These are phyloP conservation scores for Phascolomyces articulosus DNA, from an alignment of 371 early-diverging fungal species.

Conservation along the genomic window DNA sequence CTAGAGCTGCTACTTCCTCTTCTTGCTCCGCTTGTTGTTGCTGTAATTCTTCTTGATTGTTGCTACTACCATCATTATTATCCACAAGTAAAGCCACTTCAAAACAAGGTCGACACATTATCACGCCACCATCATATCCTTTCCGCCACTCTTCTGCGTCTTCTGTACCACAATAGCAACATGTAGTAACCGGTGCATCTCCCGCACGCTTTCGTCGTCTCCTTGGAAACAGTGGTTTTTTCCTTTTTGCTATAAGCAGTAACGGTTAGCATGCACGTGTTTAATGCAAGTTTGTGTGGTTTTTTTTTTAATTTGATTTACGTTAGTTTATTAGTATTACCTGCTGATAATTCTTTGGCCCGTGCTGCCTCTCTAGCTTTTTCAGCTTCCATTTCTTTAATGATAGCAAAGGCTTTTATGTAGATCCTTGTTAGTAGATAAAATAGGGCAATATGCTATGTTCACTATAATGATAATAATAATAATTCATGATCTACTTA, in stretches of 20 bases:
- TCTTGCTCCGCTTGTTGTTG: conserved; percentile 7
- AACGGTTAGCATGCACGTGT: background rate
- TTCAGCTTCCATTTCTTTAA: conserved; percentile 54
- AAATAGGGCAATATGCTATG: too few relatives aligned
- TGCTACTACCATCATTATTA: conserved; percentile 30
- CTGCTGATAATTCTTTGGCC: conserved; percentile 39
- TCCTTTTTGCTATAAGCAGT: conserved; percentile 28
- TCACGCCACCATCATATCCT: conserved; percentile 79
- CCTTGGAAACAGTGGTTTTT: conserved; percentile 39
- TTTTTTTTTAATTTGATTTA: too few relatives aligned
- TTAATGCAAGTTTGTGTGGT: too few relatives aligned
- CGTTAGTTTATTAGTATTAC: too few relatives aligned
- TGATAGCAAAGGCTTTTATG: conserved; percentile 40
- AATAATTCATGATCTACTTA: too few relatives aligned
- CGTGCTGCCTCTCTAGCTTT: conserved; percentile 52
- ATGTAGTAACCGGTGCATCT: conserved; percentile 31
- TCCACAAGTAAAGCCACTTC: conserved; percentile 56
- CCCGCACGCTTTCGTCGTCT: conserved; percentile 31
- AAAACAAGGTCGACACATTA: conserved; percentile 86
- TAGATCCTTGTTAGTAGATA: background rate
- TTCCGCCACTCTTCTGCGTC: conserved; percentile 57
- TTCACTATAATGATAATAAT: too few relatives aligned
- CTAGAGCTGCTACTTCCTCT: conserved; percentile 15
- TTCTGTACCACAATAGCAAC: conserved; percentile 51
- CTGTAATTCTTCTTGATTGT: conserved; percentile 3